phyloP scores from a whole-genome alignment of 2,329 filamentous ascomycete genomes.

The Escovopsis weberi region DNA sequence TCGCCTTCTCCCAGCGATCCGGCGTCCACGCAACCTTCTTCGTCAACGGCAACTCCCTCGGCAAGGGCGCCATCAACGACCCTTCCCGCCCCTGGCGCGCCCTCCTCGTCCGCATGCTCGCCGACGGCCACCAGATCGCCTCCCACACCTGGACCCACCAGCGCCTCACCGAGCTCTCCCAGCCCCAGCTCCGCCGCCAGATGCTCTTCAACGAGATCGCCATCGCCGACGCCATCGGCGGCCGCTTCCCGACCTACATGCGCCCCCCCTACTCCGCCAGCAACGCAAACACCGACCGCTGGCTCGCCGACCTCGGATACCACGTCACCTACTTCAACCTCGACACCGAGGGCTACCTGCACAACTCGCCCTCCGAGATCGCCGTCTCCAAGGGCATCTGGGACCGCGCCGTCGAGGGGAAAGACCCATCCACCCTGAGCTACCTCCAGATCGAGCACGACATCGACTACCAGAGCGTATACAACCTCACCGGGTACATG shows the following conservation, averaged over 20 bases:
- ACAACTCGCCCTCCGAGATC: conserved; percentile 34
- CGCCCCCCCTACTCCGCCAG: conserved; percentile 33
- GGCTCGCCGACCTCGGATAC: conserved; percentile 34
- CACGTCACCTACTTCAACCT: conserved; percentile 45
- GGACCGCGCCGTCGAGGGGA: conserved; percentile 22
- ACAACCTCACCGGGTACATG: conserved; percentile 29
- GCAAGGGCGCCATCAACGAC: conserved; percentile 29
- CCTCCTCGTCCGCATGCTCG: conserved; percentile 29
- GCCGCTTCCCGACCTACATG: conserved; percentile 28
- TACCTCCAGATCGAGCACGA: conserved; percentile 42
- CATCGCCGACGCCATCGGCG: conserved; percentile 23
- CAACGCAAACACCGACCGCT: conserved; percentile 22
- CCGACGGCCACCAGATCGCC: conserved; percentile 45
- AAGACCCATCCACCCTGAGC: conserved; percentile 11
- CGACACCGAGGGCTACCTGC: conserved; percentile 46
- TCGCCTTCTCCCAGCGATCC: conserved; percentile 6
- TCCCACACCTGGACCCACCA: conserved; percentile 36
- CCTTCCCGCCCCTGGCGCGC: conserved; percentile 18
- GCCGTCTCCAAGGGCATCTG: conserved; percentile 27
- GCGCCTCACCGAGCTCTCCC: conserved; percentile 23
- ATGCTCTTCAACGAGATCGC: conserved; percentile 30
- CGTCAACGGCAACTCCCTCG: conserved; percentile 21
- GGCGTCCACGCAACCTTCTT: conserved; percentile 25
- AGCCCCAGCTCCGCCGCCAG: conserved; percentile 21
- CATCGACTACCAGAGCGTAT: conserved; percentile 29